These are phyloP conservation scores for Medakamo hakoo DNA, from an alignment of 139 green algal genomes.

Conservation along the genomic window DNA sequence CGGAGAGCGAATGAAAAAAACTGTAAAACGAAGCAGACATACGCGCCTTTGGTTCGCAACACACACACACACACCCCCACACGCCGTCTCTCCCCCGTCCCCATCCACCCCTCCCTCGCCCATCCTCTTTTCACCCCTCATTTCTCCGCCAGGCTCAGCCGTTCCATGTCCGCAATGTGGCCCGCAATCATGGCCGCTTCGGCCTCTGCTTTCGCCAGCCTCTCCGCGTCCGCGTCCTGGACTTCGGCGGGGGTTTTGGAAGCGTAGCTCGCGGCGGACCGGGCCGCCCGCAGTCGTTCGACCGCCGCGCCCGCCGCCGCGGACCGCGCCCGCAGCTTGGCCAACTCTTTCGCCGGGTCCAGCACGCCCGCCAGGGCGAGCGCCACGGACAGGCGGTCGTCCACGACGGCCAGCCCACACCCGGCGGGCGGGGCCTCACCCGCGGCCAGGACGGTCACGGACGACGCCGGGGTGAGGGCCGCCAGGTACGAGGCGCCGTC, in stretches of 20 bases:
- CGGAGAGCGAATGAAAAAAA: neutral
- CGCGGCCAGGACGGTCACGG: constrained; percentile 13
- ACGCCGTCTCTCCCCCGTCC: no score
- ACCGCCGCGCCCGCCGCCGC: constrained; percentile 20
- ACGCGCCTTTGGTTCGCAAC: neutral
- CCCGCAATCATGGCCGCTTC: constrained; percentile 27
- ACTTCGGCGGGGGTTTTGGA: constrained; percentile 60
- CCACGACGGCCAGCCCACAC: constrained; percentile 66
- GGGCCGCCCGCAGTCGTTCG: constrained; percentile 35
- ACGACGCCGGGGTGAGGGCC: neutral
- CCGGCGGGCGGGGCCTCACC: constrained; percentile 31
- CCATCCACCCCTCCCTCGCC: neutral
- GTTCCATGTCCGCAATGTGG: constrained; percentile 31
- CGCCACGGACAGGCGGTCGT: constrained; percentile 48
- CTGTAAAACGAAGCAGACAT: no score
- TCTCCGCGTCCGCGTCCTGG: constrained; percentile 27
- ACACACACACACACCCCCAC: neutral
- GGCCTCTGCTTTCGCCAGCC: constrained; percentile 28
- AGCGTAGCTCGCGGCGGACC: constrained; percentile 35
- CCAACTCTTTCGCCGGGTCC: constrained; percentile 72
- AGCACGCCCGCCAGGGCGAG: constrained; percentile 58
- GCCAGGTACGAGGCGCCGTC: constrained; percentile 1
- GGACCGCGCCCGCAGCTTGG: constrained; percentile 77
- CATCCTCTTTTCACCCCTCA: constrained; percentile 1
- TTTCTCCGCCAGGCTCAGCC: no score